phyloP scores from a whole-genome alignment of 163 green algal species.

The Chloroidium sp. region DNA sequence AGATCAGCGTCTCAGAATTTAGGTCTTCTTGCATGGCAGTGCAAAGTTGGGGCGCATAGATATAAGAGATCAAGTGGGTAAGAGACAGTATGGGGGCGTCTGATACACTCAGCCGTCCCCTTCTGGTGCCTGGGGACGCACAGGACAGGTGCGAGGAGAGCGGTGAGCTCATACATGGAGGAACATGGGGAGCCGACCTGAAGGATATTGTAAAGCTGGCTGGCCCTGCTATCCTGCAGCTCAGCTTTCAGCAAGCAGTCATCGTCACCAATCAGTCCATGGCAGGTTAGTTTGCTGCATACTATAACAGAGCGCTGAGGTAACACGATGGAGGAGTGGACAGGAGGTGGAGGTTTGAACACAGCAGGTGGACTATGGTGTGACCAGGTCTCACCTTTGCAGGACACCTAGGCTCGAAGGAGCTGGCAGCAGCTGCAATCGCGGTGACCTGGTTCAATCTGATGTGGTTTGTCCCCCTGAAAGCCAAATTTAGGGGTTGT shows the following conservation, averaged over 20 bases:
- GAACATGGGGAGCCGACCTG: too few relatives aligned
- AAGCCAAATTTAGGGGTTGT: too few relatives aligned
- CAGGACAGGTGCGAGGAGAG: too few relatives aligned
- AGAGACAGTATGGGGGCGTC: too few relatives aligned
- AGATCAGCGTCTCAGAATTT: too few relatives aligned
- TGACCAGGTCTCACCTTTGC: background rate
- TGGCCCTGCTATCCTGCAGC: background rate
- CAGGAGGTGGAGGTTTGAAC: too few relatives aligned
- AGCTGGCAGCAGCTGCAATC: conserved; percentile 44
- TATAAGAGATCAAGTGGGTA: too few relatives aligned
- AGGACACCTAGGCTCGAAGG: conserved; percentile 33
- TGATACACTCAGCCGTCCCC: too few relatives aligned
- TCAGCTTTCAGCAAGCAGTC: conserved; percentile 22
- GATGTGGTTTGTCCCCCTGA: background rate
- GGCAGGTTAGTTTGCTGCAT: conserved; percentile 8
- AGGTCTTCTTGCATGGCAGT: too few relatives aligned
- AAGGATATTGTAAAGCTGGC: background rate
- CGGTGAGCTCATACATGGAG: too few relatives aligned
- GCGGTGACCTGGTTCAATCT: conserved; percentile 30
- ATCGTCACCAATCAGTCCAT: conserved; percentile 43
- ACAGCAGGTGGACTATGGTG: background rate
- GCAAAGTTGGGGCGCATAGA: too few relatives aligned
- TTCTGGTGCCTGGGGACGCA: too few relatives aligned
- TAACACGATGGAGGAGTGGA: background rate
- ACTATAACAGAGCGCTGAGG: background rate